Percentiles rank a stretch among this genome's conserved stretches.
Evolutionary conservation across 2,329 filamentous ascomycete genomes (phyloP).

Genomic region (Talaromyces funiculosus): DNA sequence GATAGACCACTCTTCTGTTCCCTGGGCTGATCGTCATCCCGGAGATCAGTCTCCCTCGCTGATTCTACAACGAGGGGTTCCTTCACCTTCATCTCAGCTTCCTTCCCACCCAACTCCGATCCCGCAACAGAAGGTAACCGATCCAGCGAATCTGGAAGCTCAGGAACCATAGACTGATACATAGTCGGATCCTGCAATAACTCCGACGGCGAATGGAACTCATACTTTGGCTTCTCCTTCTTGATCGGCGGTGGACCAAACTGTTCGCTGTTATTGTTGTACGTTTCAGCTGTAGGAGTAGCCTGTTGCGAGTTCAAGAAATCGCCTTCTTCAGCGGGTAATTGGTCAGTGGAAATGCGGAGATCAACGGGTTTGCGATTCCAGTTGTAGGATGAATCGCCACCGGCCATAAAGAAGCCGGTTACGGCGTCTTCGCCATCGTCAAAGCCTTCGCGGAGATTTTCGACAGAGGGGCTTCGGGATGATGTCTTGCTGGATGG

Average conservation of each 20-base stretch:
- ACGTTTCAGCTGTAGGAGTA: slow-evolving; percentile 60
- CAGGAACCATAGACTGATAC: slow-evolving; percentile 21
- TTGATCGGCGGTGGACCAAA: slow-evolving; percentile 21
- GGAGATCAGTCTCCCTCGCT: slow-evolving; percentile 4
- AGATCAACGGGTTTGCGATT: slow-evolving; percentile 24
- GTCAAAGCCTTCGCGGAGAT: slow-evolving; percentile 27
- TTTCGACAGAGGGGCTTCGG: slow-evolving; percentile 41
- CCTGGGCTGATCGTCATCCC: not conserved
- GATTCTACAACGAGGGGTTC: slow-evolving; percentile 5
- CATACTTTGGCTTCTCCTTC: slow-evolving; percentile 39
- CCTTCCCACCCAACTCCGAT: slow-evolving; percentile 23
- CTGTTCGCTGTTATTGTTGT: slow-evolving; percentile 23
- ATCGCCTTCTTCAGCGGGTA: slow-evolving; percentile 36
- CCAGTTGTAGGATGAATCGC: slow-evolving; percentile 21
- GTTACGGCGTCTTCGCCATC: slow-evolving; percentile 21
- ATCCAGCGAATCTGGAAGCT: slow-evolving; percentile 19
- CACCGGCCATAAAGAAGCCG: slow-evolving; percentile 27
- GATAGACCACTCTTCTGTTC: slow-evolving; percentile 1
- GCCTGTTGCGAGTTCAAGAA: slow-evolving; percentile 58
- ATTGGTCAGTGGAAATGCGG: slow-evolving; percentile 30
- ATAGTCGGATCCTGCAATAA: slow-evolving; percentile 35
- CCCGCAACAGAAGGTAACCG: slow-evolving; percentile 28
- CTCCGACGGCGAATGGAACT: slow-evolving; percentile 45
- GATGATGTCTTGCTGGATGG: slow-evolving; percentile 49
- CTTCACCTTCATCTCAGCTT: slow-evolving; percentile 17